phyloP scores from a whole-genome alignment of 192 early-diverging fungal genomes.

The Backusella tarrabulga region DNA sequence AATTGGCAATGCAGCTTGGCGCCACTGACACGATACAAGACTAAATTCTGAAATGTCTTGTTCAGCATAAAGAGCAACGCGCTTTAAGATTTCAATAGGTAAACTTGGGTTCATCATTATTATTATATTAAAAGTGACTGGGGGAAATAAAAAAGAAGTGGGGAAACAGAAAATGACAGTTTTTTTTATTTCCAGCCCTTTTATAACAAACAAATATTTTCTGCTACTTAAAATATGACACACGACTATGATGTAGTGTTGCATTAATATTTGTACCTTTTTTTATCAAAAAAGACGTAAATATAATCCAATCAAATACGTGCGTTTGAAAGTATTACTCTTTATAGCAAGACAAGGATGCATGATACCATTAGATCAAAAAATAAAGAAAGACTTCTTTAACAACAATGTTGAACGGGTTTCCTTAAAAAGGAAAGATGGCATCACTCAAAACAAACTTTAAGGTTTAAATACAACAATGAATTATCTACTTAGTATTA shows the following conservation, averaged over 20 bases:
- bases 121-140: background rate
- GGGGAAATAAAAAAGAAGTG: background rate
- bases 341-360: conserved; percentile 2
- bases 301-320: background rate
- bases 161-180: background rate
- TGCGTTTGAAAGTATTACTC: background rate
- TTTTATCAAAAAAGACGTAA: background rate
- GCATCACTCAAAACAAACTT: conserved; percentile 1
- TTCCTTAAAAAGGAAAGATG: background rate
- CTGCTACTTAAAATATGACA: background rate
- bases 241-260: conserved; percentile 1
- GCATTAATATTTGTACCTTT: conserved; percentile 4
- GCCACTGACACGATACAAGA: background rate
- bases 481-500: background rate
- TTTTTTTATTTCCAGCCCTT: background rate
- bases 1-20: background rate
- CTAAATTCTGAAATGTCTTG: background rate
- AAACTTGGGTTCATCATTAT: background rate
- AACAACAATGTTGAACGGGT: background rate
- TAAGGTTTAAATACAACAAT: background rate
- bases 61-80: background rate
- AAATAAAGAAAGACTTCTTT: background rate
- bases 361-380: conserved; percentile 2
- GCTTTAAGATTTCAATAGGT: background rate
- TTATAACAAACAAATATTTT: background rate